phyloP scores from a whole-genome alignment of 352 stramenopile genomes.

The Phytophthora idaei region DNA sequence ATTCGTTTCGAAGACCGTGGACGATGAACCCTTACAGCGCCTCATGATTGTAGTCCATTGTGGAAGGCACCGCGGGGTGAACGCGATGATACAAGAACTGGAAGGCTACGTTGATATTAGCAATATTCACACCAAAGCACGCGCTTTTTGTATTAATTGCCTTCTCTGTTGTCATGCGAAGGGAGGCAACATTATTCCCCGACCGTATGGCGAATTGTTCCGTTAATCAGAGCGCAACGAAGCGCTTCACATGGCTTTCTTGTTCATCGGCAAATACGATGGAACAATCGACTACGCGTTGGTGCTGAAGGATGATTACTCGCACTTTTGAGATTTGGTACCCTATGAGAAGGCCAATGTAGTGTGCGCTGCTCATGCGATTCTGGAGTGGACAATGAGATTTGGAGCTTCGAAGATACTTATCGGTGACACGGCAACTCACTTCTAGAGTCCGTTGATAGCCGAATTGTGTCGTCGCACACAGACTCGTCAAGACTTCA shows the following conservation, averaged over 20 bases:
- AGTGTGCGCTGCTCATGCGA: conserved; percentile 1
- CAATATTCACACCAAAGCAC: not conserved
- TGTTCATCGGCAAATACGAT: conserved; percentile 5
- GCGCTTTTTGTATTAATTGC: not conserved
- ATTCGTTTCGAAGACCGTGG: not conserved
- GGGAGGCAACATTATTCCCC: not conserved
- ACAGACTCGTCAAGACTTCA: conserved; percentile 13
- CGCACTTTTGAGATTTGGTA: conserved; percentile 7
- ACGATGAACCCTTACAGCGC: conserved; percentile 1
- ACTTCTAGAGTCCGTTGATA: conserved; percentile 11
- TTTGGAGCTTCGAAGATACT: not conserved
- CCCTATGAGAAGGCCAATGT: not conserved
- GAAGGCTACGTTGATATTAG: not conserved
- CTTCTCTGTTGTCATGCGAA: conserved; percentile 12
- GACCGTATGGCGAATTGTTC: conserved; percentile 1
- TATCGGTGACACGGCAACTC: conserved; percentile 7
- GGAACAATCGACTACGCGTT: conserved; percentile 2
- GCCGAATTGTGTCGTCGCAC: not conserved
- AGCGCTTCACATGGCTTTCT: conserved; percentile 8
- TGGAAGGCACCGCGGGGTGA: conserved; percentile 2
- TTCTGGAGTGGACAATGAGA: conserved; percentile 7
- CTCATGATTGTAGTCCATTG: conserved; percentile 10
- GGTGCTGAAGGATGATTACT: conserved; percentile 11
- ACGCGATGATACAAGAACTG: conserved; percentile 2
- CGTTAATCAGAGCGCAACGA: conserved; percentile 3